Percentiles rank a stretch among this genome's conserved stretches.
Evolutionary conservation across 2,329 filamentous ascomycete genomes (phyloP).

Genomic region (Neonectria coccinea): DNA sequence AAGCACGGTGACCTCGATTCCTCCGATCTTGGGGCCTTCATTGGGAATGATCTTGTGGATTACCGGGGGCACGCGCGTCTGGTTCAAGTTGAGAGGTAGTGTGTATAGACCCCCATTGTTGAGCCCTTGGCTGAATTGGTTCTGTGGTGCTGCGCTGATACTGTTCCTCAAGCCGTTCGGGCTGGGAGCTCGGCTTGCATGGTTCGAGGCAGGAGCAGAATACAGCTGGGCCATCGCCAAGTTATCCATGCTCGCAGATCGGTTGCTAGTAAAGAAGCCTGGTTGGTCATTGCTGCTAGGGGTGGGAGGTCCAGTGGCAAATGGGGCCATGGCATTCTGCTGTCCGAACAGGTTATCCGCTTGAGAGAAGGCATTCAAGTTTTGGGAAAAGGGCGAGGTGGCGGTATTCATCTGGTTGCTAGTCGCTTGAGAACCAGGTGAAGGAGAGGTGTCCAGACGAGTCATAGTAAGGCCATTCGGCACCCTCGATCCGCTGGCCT

Average conservation of each 20-base stretch:
- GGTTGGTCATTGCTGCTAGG: slow-evolving; percentile 73
- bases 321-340: slow-evolving; percentile 53
- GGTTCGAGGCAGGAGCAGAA: slow-evolving; percentile 77
- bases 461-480: slow-evolving; percentile 86
- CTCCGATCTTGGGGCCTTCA: slow-evolving; percentile 84
- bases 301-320: slow-evolving; percentile 72
- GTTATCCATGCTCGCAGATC: slow-evolving; percentile 74
- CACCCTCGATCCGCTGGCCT: slow-evolving; percentile 79
- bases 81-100: slow-evolving; percentile 61
- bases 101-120: slow-evolving; percentile 62
- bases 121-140: slow-evolving; percentile 61
- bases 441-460: slow-evolving; percentile 72
- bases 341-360: slow-evolving; percentile 60
- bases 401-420: slow-evolving; percentile 54
- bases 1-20: slow-evolving; percentile 87
- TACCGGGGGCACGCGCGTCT: slow-evolving; percentile 63
- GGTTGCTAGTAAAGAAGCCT: slow-evolving; percentile 66
- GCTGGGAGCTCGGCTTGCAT: slow-evolving; percentile 82
- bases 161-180: slow-evolving; percentile 68
- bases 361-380: slow-evolving; percentile 57
- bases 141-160: slow-evolving; percentile 55
- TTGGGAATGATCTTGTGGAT: slow-evolving; percentile 87
- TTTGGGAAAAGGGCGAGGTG: slow-evolving; percentile 67
- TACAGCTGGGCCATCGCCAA: slow-evolving; percentile 73
- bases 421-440: slow-evolving; percentile 52